Conservation (phyloP, 1,284 basidiomycete genomes). For the Salmacisia buchloeana region DNA sequence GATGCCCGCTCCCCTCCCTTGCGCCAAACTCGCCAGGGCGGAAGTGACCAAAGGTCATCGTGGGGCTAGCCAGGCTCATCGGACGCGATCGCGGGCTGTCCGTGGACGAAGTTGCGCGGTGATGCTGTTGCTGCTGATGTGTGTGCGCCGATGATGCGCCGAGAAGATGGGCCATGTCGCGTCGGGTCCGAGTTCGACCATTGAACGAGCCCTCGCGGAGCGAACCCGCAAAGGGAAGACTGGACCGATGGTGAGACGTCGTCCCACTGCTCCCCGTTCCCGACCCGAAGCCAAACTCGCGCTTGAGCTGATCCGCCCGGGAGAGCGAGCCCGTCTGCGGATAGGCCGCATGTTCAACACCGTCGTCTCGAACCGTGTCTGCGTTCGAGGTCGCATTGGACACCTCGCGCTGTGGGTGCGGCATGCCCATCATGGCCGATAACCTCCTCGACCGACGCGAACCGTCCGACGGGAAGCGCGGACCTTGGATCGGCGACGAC, state of each 20-base stretch:
- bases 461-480: not conserved
- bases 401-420: not conserved
- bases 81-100: not conserved
- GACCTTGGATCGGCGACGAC: not conserved
- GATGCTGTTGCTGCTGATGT: not conserved
- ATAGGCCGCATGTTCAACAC: not conserved
- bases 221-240: too few relatives aligned
- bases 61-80: constrained; percentile 9
- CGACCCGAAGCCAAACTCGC: too few relatives aligned
- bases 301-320: not conserved
- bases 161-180: too few relatives aligned
- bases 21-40: constrained; percentile 6
- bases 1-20: not conserved
- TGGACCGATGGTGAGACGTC: too few relatives aligned
- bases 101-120: not conserved
- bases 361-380: not conserved
- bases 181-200: too few relatives aligned
- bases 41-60: constrained; percentile 29
- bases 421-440: not conserved
- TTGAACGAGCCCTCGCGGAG: too few relatives aligned
- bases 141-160: too few relatives aligned
- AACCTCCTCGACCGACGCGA: not conserved
- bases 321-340: too few relatives aligned
- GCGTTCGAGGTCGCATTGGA: not conserved
- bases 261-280: too few relatives aligned